These are phyloP conservation scores for Lipomyces chichibuensis DNA, from an alignment of 805 yeast species.

Conservation along the genomic window DNA sequence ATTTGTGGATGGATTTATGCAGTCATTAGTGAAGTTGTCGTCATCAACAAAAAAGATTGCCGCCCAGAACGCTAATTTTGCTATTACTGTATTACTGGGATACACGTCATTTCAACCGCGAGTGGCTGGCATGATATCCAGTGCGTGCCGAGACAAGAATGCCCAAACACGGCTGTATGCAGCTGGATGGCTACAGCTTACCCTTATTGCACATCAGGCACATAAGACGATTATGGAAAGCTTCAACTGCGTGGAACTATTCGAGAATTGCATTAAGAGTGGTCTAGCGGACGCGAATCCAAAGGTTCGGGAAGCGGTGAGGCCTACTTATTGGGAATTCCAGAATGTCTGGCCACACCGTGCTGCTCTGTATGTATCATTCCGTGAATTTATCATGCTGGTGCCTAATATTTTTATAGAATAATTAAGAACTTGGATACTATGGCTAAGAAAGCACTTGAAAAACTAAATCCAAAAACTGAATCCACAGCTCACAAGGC, in stretches of 20 bases:
- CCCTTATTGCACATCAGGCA: slow-evolving; percentile 56
- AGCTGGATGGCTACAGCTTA: slow-evolving; percentile 69
- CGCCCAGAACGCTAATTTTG: slow-evolving; percentile 59
- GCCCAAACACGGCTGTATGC: slow-evolving; percentile 70
- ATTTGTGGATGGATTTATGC: slow-evolving; percentile 55
- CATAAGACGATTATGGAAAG: slow-evolving; percentile 43
- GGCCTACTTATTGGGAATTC: slow-evolving; percentile 74
- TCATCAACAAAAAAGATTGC: slow-evolving; percentile 67
- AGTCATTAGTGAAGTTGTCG: slow-evolving; percentile 56
- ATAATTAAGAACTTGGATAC: slow-evolving; percentile 49
- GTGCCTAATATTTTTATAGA: slow-evolving; percentile 28
- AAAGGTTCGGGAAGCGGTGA: slow-evolving; percentile 72
- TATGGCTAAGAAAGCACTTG: slow-evolving; percentile 61
- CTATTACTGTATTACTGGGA: slow-evolving; percentile 47
- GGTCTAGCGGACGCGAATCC: slow-evolving; percentile 81
- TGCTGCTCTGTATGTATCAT: slow-evolving; percentile 46
- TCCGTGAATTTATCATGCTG: not conserved
- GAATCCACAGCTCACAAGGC: slow-evolving; percentile 25
- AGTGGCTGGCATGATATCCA: slow-evolving; percentile 53
- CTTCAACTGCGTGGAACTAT: slow-evolving; percentile 48
- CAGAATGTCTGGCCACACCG: slow-evolving; percentile 56
- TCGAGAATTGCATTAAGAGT: slow-evolving; percentile 57
- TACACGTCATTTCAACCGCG: slow-evolving; percentile 59
- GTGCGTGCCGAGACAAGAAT: slow-evolving; percentile 68
- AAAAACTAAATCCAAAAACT: slow-evolving; percentile 56